Evolutionary conservation across 768 basidiomycete genomes (phyloP).

Genomic region (Cyathus striatus): DNA sequence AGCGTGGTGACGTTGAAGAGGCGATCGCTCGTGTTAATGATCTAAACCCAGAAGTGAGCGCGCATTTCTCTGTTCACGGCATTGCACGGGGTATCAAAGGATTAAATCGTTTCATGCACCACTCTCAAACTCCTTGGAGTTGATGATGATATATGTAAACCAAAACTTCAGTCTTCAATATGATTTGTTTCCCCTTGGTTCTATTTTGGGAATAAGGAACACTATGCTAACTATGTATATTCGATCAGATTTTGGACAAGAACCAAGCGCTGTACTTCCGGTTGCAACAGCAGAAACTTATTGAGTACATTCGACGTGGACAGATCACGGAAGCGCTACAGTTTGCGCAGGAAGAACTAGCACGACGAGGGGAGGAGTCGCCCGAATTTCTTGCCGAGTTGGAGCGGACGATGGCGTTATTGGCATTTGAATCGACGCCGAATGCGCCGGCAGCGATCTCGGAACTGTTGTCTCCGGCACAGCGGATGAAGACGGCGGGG

Average conservation of each 20-base stretch:
- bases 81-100: constrained; percentile 36
- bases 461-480: constrained; percentile 78
- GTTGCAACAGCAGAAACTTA: constrained; percentile 91
- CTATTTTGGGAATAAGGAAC: constrained; percentile 4
- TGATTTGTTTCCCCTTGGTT: constrained; percentile 47
- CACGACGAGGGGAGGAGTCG: constrained; percentile 91
- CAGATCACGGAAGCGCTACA: constrained; percentile 73
- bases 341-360: constrained; percentile 92
- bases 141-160: constrained; percentile 74
- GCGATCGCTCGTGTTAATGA: constrained; percentile 96
- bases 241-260: constrained; percentile 84
- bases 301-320: constrained; percentile 88
- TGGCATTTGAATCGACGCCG: constrained; percentile 72
- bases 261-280: constrained; percentile 93
- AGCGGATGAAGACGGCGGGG: constrained; percentile 90
- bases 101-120: constrained; percentile 98
- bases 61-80: constrained; percentile 4
- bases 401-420: constrained; percentile 90
- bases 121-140: constrained; percentile 78
- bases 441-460: constrained; percentile 61
- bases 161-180: constrained; percentile 97
- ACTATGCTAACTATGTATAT: background rate
- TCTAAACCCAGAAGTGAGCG: constrained; percentile 90
- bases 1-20: constrained; percentile 91
- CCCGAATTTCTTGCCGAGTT: constrained; percentile 90